phyloP scores from a whole-genome alignment of 352 stramenopile species.

The Pythium apleroticum region DNA sequence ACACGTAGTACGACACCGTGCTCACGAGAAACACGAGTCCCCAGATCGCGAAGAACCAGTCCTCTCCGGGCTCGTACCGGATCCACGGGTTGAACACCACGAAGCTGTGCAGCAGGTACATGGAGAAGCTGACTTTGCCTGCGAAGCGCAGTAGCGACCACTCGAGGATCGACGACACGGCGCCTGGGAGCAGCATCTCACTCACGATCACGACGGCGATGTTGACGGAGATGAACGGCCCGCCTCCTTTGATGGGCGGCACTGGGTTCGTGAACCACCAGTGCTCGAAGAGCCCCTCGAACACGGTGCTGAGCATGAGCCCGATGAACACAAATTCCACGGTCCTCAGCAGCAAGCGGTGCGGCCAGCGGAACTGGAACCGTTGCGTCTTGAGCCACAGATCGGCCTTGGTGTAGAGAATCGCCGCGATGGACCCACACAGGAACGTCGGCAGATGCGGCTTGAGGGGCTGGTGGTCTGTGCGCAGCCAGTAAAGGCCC shows the following conservation, averaged over 20 bases:
- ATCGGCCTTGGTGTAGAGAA: slow-evolving; percentile 30
- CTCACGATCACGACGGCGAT: slow-evolving; percentile 34
- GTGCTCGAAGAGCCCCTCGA: slow-evolving; percentile 30
- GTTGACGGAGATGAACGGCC: slow-evolving; percentile 26
- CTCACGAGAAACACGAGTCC: slow-evolving; percentile 31
- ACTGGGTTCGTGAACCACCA: slow-evolving; percentile 32
- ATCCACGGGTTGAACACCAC: slow-evolving; percentile 31
- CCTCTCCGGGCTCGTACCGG: slow-evolving; percentile 28
- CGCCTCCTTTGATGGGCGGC: slow-evolving; percentile 8
- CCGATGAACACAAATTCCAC: slow-evolving; percentile 23
- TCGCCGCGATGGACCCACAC: slow-evolving; percentile 32
- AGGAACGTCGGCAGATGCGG: slow-evolving; percentile 41
- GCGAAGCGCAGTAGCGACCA: slow-evolving; percentile 33
- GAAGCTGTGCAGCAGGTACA: slow-evolving; percentile 52
- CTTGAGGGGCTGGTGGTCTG: slow-evolving; percentile 26
- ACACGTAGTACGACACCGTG: slow-evolving; percentile 35
- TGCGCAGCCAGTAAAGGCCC: slow-evolving; percentile 23
- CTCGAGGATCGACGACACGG: slow-evolving; percentile 31
- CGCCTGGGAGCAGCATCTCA: slow-evolving; percentile 36
- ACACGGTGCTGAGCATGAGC: slow-evolving; percentile 28
- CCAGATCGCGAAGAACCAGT: slow-evolving; percentile 38
- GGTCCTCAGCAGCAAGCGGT: slow-evolving; percentile 11
- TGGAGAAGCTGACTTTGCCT: slow-evolving; percentile 46
- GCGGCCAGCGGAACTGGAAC: slow-evolving; percentile 23
- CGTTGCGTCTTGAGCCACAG: slow-evolving; percentile 7